These are phyloP conservation scores for Gaertneriomyces semiglobifer DNA, from an alignment of 192 early-diverging fungal genomes.

Conservation along the genomic window DNA sequence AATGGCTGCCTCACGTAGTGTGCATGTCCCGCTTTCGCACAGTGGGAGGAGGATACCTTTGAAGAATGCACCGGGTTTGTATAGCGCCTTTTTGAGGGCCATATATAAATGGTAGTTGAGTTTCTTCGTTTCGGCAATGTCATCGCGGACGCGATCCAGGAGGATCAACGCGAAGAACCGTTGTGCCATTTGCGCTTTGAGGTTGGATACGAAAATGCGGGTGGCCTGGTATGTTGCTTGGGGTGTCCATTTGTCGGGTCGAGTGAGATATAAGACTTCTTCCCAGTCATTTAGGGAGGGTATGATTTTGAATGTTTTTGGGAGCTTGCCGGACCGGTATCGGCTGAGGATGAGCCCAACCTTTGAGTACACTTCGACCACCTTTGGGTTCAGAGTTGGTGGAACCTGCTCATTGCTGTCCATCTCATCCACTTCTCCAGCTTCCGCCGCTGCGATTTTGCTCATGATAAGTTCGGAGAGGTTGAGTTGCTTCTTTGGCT, in stretches of 20 bases:
- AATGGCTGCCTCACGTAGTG: constrained; percentile 94
- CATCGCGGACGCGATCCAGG: constrained; percentile 87
- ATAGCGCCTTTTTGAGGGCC: constrained; percentile 92
- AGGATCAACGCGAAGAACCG: constrained; percentile 86
- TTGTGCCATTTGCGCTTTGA: constrained; percentile 89
- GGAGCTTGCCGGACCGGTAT: constrained; percentile 91
- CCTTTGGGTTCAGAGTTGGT: constrained; percentile 72
- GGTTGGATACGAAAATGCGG: constrained; percentile 93
- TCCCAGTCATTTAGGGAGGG: constrained; percentile 96
- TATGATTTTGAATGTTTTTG: constrained; percentile 99
- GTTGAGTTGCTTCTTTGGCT: constrained; percentile 79
- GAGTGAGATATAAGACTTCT: constrained; percentile 88
- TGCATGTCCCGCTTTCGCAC: constrained; percentile 83
- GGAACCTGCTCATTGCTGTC: constrained; percentile 39
- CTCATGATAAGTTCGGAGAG: constrained; percentile 96
- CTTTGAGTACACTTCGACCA: constrained; percentile 92
- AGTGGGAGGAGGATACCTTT: constrained; percentile 95
- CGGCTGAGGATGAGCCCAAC: constrained; percentile 85
- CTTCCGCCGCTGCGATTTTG: constrained; percentile 77
- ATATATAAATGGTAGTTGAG: constrained; percentile 97
- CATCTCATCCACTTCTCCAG: constrained; percentile 10
- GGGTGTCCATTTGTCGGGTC: constrained; percentile 91
- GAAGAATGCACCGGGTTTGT: constrained; percentile 96
- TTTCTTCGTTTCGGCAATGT: constrained; percentile 96
- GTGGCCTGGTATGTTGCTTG: constrained; percentile 95